Base-by-base conservation (phyloP, 108 stramenopile species). In the Pseudonitzschia multiseries region DNA sequence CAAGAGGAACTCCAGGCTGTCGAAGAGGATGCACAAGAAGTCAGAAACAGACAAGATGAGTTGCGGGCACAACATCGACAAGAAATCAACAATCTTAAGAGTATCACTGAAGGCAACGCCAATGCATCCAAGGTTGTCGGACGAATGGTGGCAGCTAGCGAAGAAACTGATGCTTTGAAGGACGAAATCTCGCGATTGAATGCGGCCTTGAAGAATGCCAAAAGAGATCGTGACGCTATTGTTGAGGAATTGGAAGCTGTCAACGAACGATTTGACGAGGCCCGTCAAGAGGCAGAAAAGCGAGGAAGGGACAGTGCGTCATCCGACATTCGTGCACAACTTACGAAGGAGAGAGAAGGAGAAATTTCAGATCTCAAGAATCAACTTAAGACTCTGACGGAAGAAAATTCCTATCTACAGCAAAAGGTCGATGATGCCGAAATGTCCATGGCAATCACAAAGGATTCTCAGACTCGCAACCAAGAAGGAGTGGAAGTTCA, bases 181-280 rank as follows among this genome's bases (percentile, higher is more conserved):
- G 86, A 86, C 36, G 86, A 94, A 70, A 78, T 94, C 56, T 79
- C 67, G 12, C 68, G 75, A 42, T 72, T 94, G 64, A 85, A 89
- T 56, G 52, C 77, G 20, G 90, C 93, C 17, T 73, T 94, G 27
- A 43, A 81, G 41, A 94, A 92, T 61, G 86, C 87, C 65, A 91
- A 91, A 72, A 57, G 74, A 27, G 93, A 94, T 79, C 78, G 81
- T 43, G 80, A 85, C 46, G 65, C 78, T 5, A 51, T 90, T 27
- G 75, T 87, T 46, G 78, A 84, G 4, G 93, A 94, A 75, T 73
- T 94, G 70, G 91, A 90, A 22, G 89, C 84, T 8, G 80, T 95
- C 65, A 84, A 85, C 44, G 63, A 79, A 41, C 78, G 89, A 22
- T 92, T 92, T 75, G 94, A 95, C 69, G 90, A 86, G 44, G 88